Base-by-base conservation (phyloP, 1,284 basidiomycete genomes). In the Cryptococcus jaspeensis region DNA sequence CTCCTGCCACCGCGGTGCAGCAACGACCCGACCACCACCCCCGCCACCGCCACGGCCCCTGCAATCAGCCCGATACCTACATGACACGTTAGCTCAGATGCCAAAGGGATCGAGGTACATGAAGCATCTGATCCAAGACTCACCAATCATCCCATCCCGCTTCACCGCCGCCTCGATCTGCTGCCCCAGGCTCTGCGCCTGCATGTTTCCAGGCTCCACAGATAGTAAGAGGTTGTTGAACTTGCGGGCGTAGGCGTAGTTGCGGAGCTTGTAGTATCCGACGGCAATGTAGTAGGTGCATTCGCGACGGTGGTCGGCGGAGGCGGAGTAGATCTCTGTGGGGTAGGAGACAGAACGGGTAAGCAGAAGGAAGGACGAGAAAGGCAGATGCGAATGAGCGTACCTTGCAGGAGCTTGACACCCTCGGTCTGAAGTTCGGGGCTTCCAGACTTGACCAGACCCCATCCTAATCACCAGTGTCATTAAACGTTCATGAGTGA, bases 231-330 rank as follows among this genome's bases (percentile, higher is more conserved):
- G 80, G 43, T 85, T 94, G 75, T 97, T 98, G 78, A 98, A 99
- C 61, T 85, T 87, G 77, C 84, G 87, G 2, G 94, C 92, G 74
- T 98, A 92, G 39, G 90, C 89, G 73, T 89, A 98, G 76, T 98
- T 95, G 36, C 88, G 87, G 84, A 98, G 88, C 82, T 99, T 99
- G 80, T 92, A 98, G 78, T 99, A 88, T 0, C 96, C 96, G 12
- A 99, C 82, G 1, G 92, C 91, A 49, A 99, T 87, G 79, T 98
- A 99, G 75, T 98, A 99, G 38, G 98, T 80, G 72, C 96, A 99
- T 78, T 99, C 96, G 76, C 96, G 81, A 62, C 96, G 83, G 63
- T 96, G 84, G 36, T 85, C 79, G 11, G 95, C 88, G 61, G 97
- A 94, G 2, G 86, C 83, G 52, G 92, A 87, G 79, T 96, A 99